Base-by-base conservation (phyloP, 2,329 filamentous ascomycete species). In the Phaeosphaeriaceae sp. region DNA sequence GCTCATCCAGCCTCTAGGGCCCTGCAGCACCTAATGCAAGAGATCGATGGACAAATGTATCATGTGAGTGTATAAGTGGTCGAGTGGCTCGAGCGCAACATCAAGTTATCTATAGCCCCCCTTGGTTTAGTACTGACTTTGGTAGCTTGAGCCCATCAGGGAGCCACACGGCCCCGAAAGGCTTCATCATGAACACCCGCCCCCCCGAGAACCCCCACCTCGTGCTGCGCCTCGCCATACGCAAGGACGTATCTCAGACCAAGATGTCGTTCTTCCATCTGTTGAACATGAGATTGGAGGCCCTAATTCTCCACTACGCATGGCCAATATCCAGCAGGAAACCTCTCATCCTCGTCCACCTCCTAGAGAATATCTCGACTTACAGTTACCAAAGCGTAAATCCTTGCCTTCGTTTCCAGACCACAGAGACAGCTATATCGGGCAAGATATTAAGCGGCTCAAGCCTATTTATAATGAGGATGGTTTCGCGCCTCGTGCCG, bases 231-330 rank as follows among this genome's bases (percentile, higher is more conserved):
- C 57, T 21, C 51, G 41, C 35, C 46, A 53, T 37, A 42, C 49
- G 38, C 55, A 57, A 36, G 50, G 64, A 26, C 62, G 64, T 29
- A 40, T 52, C 8, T 66, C 67, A 36, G 69, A 70, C 20, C 66
- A 69, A 15, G 68, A 72, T 42, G 42, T 66, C 33, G 61, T 68
- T 21, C 46, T 72, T 18, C 70, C 70, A 17, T 73, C 70, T 18
- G 61, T 73, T 50, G 70, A 73, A 50, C 61, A 51, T 47, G 67
- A 71, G 33, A 52, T 54, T 15, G 45, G 55, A n/a, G 52, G 61
- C 43, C 36, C 60, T 21, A 52, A 48, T 3, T 64, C 60, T 11
- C 52, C 61, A 37, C 58, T 50, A 21, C 59, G 50, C 32, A 17
- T 33, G 29, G 26, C 33, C 21, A 44, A 40, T 11, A 32, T 39